Base-by-base conservation (phyloP, 2,329 filamentous ascomycete species). In the Colletotrichum chlorophyti region DNA sequence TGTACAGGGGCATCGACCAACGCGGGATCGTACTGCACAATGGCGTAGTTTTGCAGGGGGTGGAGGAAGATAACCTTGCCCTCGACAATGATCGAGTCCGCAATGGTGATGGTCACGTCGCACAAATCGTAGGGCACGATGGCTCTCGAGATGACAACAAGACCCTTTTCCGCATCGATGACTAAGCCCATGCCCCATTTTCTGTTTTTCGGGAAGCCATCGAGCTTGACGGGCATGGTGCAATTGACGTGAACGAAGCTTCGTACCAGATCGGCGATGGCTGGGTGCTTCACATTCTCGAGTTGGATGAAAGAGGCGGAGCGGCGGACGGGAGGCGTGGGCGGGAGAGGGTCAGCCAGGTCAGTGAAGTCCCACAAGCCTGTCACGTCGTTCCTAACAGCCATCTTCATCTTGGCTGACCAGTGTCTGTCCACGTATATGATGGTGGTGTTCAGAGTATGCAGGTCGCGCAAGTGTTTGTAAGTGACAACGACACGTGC, bases 81-180 rank as follows among this genome's bases (percentile, higher is more conserved):
- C 65, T 94, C 90, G 10, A 98, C 91, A 53, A 97, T 91, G 68
- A 99, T 92, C 3, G 93, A 97, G 72, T 99, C 95, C 21, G 95
- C 95, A 66, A 99, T 96, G 12, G 95, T 98, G 66, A 99, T 86
- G 40, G 90, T 93, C 65, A 99, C 96, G 69, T 99, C 95, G 75
- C 94, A 98, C 29, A 99, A 85, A 72, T 99, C 93, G 70, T 97
- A 97, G 2, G 95, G 95, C 17, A 99, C 91, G 63, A 97, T 92
- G 2, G 96, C 94, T 69, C 95, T 82, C 2, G 95, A 98, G 52
- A 98, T 94, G 59, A 98, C 85, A 6, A 99, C 95, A 15, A 99
- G 82, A 15, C 95, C 95, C 77, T 97, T 94, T 60, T 96, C 92
- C 1, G 96, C 95, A 74, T 99, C 95, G 62, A 99, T 91, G n/a